Base-by-base conservation (phyloP, 345 rosid genomes). In the Cardiospermum halicacabum region DNA sequence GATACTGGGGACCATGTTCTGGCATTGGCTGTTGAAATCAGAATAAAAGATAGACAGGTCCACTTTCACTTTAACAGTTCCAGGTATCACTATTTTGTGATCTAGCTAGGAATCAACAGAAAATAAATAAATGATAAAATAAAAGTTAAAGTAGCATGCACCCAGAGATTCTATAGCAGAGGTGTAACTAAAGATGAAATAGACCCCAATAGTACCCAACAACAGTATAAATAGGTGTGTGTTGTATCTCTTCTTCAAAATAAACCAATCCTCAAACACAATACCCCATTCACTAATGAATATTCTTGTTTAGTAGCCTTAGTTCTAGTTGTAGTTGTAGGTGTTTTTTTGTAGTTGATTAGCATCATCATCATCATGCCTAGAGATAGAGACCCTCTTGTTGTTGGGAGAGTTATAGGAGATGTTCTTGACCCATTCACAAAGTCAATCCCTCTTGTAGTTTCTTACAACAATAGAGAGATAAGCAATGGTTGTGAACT, bases 401-500 rank as follows among this genome's bases (percentile, higher is more conserved):
- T 72, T 8, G 85, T 87, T 21, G 93, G 89, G 22, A 62, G 93
- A 11, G 89, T 87, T 5, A 68, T 87, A 18, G 93, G 93, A 18
- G 93, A 87, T 65, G 85, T 87, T 26, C 50, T 87, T 64, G 88
- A 87, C 32, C 81, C 86, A 11, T 87, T 84, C 50, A 68, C 73
- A 5, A 69, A 72, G 70, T 81, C 88, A 4, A 63, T 82, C 27
- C 16, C 88, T 13, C 69, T 87, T 16, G 78, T 73, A 55, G 78
- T 73, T 22, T 43, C 18, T 31, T 87, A 59, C 71, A 54, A 13
- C 31, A 50, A 6, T 32, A 78, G 67, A 62, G 83, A 78, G 56
- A 68, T 84, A 9, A 71, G 8, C 72, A 87, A 84, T 72, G 86
- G 93, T 1, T 81, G 81, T 57, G 85, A 79, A 54, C 80, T 81